Evolutionary conservation across 2,329 filamentous ascomycete genomes (phyloP), one percentile per base, ranked within the genome.

Genomic region (Plectosphaerella cucumerina): DNA sequence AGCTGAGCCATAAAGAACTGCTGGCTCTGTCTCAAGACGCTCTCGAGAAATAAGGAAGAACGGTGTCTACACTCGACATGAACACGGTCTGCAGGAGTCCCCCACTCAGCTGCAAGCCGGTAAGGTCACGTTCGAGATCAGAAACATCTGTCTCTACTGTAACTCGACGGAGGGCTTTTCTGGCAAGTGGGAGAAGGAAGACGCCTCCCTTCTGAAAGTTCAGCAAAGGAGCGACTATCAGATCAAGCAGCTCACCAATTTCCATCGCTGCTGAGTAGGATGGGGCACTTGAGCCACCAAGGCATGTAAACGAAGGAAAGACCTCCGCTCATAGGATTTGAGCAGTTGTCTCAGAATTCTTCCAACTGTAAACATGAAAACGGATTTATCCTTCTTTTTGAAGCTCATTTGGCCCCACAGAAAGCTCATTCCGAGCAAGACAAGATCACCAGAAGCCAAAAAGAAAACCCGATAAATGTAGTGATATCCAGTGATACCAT

Each of bases 1-100:
- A 49, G 15, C 58, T 55, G 56, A 60, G 58, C 41, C 60, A 62
- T 50, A 55, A 55, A 15, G 47, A 62, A 50, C 47, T 65, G 43
- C 39, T 58, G 11, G 54, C 50, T 12, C 45, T 59, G 17, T 56
- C 56, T n/a, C 48, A 56, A 44, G 49, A 55, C 20, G 59, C 53
- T 2, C 37, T 60, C 9, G 55, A 55, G 9, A 23, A 48, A 3
- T 52, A 57, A 6, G 49, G 50, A 17, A 61, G 59, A 61, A 45
- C 54, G 18, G 49, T 57, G 26, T 49, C 43, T 11, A 39, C 52
- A 6, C 45, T 52, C 31, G 51, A 61, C 15, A 51, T 53, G 3
- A 52, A 55, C 10, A 53, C 53, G 5, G 47, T 56, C 26, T 58
- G 57, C 50, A 52, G 12, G 34, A 51, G 20, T 54, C 58, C 5